Base-by-base conservation (phyloP, 257 asterid genomes). In the Verbascum thapsus region DNA sequence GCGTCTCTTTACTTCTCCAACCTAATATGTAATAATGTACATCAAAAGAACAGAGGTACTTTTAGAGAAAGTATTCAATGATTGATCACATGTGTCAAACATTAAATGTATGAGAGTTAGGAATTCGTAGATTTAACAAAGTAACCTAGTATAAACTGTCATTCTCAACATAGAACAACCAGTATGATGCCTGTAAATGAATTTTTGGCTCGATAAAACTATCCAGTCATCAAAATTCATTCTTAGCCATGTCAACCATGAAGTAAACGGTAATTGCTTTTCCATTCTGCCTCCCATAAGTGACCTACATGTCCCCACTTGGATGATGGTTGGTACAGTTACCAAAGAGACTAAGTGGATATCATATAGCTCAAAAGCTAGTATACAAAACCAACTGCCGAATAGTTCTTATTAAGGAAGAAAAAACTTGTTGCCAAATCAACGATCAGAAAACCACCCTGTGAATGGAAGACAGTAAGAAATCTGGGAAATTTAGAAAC, bases 231-330 rank as follows among this genome's bases (percentile, higher is more conserved):
- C 18, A 50, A 10, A n/a, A 9, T 64, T 58, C 32, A 16, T 38
- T 53, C 30, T 51, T 67, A 48, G 18, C 66, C 19, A 57, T 54
- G 23, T 15, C 38, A 48, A 8, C 3, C 26, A 0, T 64, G 39
- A 43, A 55, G 10, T 42, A 23, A 37, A 32, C 22, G 15, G 41
- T 57, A 57, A 45, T 57, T 40, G n/a, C 52, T 10, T 23, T 9
- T 9, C 17, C 35, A 18, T 2, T 37, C 55, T 26, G 53, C 16
- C 56, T 55, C 50, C 43, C 35, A 13, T 37, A 17, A 4, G 4
- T 43, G 13, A 45, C 58, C 65, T 58, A 37, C 34, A 50, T 57
- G 20, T 56, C 32, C 65, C 42, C 58, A 23, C 53, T 45, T 15
- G 35, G 13, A 18, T 54, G 38, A 1, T 26, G 26, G 23, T 7